Base-by-base conservation (phyloP, 2,329 filamentous ascomycete genomes). In the Scedosporium dehoogii region DNA sequence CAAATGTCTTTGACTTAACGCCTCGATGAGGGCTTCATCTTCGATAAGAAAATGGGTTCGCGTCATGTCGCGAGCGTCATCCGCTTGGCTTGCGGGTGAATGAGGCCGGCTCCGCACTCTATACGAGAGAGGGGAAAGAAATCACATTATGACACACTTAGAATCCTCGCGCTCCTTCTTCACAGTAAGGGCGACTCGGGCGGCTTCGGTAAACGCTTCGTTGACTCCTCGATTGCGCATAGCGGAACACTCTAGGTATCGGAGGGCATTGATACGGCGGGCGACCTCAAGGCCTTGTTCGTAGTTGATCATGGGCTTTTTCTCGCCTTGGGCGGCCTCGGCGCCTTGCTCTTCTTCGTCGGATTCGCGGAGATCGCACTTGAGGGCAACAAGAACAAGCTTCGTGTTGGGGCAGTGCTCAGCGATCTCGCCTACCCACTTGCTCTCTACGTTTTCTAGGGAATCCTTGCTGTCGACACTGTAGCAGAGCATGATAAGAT, bases 401-500 rank as follows among this genome's bases (percentile, higher is more conserved):
- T 96, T 96, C 66, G 97, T 94, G 63, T 89, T 91, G 1, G 92
- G 91, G 76, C 94, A 97, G 78, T 99, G 97, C 77, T 99, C 94
- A 66, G 92, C 90, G 68, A 99, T 99, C 76, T 99, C 94, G 65
- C 91, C 89, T 4, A 97, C 91, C 94, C 94, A 99, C 78, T 99
- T 99, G 69, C 91, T 93, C 75, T 96, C 92, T 65, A 99, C 92
- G 83, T 99, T 99, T 75, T 99, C 94, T 65, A 99, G 85, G 3
- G 92, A 97, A 75, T 97, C 92, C 68, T 89, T 91, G 73, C 91
- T 96, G 76, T 99, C 94, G 73, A 97, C 90, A 70, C 90, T 94
- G 78, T 97, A 99, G 81, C 94, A 99, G 68, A 99, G 90, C 89
- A 99, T 97, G 70, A 99, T 96, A 55, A 96, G 87, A 72, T 99